Base-by-base conservation (phyloP, 371 early-diverging fungal species). In the Mortierella sp. region DNA sequence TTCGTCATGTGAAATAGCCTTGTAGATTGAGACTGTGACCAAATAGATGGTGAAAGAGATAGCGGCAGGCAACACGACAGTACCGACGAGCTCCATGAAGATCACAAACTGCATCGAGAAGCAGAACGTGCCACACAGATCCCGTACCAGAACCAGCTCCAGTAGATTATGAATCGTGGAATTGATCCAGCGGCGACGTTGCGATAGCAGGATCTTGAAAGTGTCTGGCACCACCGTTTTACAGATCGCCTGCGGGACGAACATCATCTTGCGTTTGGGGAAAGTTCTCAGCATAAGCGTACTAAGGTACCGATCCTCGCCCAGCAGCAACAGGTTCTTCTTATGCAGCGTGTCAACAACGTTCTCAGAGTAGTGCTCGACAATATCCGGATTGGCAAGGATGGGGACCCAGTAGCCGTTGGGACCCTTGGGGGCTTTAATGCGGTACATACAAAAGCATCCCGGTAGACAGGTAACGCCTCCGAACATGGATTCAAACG, bases 161-260 rank as follows among this genome's bases (percentile, higher is more conserved):
- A 97, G 79, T 64, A 99, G 81, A 72, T 99, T 99, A 69, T 98
- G 99, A 53, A 98, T 92, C 0, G 99, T 99, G 4, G 99, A 98
- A 84, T 99, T 99, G 83, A 99, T 99, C 99, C 99, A 99, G 51
- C 99, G 86, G 60, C 99, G 90, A 24, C 99, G 90, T 82, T 99
- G 99, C 17, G 97, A 97, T 32, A 99, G 82, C 44, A 99, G 86
- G 28, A 98, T 96, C 65, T 80, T 86, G 82, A 99, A 99, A 21
- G 87, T 87, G 70, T 94, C 95, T 4, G 99, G 99, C 2, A 99
- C 99, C 21, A 94, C 89, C 0, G 99, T 99, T 72, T 95, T 93
- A 80, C 99, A 99, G 52, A 93, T 90, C 0, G 99, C 99, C 51
- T 91, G 88, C 39, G 99, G 99, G 9, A 99, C 92, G 87, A 99